phyloP scores from a whole-genome alignment of 495 filamentous ascomycete species.

The Oleoguttula mirabilis region DNA sequence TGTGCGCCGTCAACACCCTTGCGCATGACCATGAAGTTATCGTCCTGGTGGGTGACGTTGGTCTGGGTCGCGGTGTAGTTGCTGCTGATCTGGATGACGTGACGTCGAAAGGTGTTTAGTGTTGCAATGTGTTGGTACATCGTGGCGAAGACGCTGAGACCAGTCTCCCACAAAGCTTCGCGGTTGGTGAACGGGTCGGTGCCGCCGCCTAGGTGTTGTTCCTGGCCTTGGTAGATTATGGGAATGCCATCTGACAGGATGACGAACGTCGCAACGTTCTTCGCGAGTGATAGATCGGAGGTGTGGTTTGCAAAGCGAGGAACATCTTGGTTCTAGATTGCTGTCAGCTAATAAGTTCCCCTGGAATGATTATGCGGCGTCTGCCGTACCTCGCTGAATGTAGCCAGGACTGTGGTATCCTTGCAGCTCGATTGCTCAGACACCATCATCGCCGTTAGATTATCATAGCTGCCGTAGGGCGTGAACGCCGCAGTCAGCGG shows the following conservation, averaged over 20 bases:
- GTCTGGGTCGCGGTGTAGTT: slow-evolving; percentile 29
- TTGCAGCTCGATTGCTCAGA: slow-evolving; percentile 32
- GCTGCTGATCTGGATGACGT: slow-evolving; percentile 36
- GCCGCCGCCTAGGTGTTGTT: slow-evolving; percentile 52
- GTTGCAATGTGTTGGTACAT: slow-evolving; percentile 49
- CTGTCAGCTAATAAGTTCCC: too few relatives aligned
- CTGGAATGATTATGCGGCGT: too few relatives aligned
- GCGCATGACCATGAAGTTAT: slow-evolving; percentile 46
- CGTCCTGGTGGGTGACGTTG: slow-evolving; percentile 46
- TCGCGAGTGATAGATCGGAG: slow-evolving; percentile 41
- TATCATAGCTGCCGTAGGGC: slow-evolving; percentile 13
- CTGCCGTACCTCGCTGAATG: slow-evolving; percentile 52
- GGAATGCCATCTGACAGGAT: slow-evolving; percentile 56
- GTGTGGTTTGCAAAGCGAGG: slow-evolving; percentile 50
- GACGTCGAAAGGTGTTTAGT: slow-evolving; percentile 47
- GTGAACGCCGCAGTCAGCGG: slow-evolving; percentile 50
- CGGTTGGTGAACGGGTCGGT: slow-evolving; percentile 46
- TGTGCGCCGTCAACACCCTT: slow-evolving; percentile 46
- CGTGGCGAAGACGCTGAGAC: slow-evolving; percentile 45
- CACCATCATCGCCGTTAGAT: slow-evolving; percentile 12
- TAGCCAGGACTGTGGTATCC: slow-evolving; percentile 53
- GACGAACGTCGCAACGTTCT: slow-evolving; percentile 57
- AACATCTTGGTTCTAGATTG: slow-evolving; percentile 63
- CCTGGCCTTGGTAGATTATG: slow-evolving; percentile 57
- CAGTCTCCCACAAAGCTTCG: slow-evolving; percentile 57